These are phyloP conservation scores for Trametes hirsuta DNA, from an alignment of 1,284 basidiomycete species.

Conservation along the genomic window DNA sequence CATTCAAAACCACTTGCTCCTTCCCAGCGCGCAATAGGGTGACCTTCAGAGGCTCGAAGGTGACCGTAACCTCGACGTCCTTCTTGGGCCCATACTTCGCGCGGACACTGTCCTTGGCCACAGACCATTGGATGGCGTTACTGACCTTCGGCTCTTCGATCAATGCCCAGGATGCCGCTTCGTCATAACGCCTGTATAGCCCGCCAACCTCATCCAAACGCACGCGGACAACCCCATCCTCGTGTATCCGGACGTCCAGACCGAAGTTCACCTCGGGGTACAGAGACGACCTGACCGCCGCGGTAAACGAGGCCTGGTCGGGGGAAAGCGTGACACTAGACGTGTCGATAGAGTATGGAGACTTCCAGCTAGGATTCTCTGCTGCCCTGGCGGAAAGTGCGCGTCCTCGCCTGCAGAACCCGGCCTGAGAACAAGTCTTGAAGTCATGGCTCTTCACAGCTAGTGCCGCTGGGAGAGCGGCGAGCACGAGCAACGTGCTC, in stretches of 20 bases:
- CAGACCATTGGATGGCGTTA: slow-evolving; percentile 60
- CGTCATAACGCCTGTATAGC: slow-evolving; percentile 83
- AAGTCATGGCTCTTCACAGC: slow-evolving; percentile 83
- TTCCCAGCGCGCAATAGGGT: slow-evolving; percentile 73
- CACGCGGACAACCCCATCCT: slow-evolving; percentile 84
- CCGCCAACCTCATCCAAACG: slow-evolving; percentile 85
- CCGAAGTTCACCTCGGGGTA: slow-evolving; percentile 84
- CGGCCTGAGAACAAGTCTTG: slow-evolving; percentile 88
- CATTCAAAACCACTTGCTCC: slow-evolving; percentile 90
- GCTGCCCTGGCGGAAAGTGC: slow-evolving; percentile 74
- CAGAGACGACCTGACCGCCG: slow-evolving; percentile 73
- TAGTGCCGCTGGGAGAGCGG: slow-evolving; percentile 36
- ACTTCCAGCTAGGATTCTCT: slow-evolving; percentile 64
- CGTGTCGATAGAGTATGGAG: slow-evolving; percentile 80
- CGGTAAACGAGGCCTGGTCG: slow-evolving; percentile 66
- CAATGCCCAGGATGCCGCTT: slow-evolving; percentile 87
- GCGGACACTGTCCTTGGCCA: slow-evolving; percentile 61
- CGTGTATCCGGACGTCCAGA: slow-evolving; percentile 80
- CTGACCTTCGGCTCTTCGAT: slow-evolving; percentile 67
- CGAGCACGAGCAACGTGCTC: slow-evolving; percentile 26
- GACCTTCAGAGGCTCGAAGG: slow-evolving; percentile 76
- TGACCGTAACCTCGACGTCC: slow-evolving; percentile 68
- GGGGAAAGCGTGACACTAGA: slow-evolving; percentile 53
- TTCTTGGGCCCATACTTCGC: slow-evolving; percentile 61
- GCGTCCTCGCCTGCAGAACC: slow-evolving; percentile 89